Evolutionary conservation across 768 basidiomycete genomes (phyloP).

Genomic region (Macrolepiota dolichaula): DNA sequence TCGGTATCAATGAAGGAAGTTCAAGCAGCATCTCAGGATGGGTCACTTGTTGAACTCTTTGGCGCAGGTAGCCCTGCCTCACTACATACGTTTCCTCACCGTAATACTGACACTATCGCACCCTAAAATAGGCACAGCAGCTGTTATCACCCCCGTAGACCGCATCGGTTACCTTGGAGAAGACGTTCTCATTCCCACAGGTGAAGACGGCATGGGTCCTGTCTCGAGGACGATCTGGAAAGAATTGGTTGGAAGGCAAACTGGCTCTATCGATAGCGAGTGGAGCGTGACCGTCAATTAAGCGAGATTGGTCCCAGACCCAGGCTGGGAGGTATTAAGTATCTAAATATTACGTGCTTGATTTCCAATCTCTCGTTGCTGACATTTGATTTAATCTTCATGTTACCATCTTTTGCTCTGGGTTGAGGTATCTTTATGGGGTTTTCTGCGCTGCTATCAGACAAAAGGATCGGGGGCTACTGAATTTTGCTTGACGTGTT

Average conservation of each 20-base stretch:
- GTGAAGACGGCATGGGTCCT: constrained; percentile 75
- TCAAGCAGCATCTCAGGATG: constrained; percentile 51
- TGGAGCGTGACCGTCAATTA: constrained; percentile 62
- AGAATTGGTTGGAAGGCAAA: constrained; percentile 78
- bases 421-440: too few species aligned
- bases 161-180: constrained; percentile 70
- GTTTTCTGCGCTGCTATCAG: too few species aligned
- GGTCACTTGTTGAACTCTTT: constrained; percentile 76
- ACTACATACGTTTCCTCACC: neutral
- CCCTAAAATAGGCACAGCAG: constrained; percentile 60
- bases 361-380: neutral
- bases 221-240: constrained; percentile 70
- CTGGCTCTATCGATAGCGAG: constrained; percentile 69
- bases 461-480: too few species aligned
- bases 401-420: too few species aligned
- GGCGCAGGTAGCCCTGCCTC: constrained; percentile 53
- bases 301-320: neutral
- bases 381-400: neutral
- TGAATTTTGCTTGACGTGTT: too few species aligned
- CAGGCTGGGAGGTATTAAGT: neutral
- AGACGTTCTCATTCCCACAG: constrained; percentile 61
- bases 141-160: constrained; percentile 68
- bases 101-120: constrained; percentile 2
- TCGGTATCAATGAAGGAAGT: constrained; percentile 77
- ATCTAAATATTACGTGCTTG: neutral